These are phyloP conservation scores for Penicillium psychrofluorescens DNA, from an alignment of 495 filamentous ascomycete species.

Conservation along the genomic window DNA sequence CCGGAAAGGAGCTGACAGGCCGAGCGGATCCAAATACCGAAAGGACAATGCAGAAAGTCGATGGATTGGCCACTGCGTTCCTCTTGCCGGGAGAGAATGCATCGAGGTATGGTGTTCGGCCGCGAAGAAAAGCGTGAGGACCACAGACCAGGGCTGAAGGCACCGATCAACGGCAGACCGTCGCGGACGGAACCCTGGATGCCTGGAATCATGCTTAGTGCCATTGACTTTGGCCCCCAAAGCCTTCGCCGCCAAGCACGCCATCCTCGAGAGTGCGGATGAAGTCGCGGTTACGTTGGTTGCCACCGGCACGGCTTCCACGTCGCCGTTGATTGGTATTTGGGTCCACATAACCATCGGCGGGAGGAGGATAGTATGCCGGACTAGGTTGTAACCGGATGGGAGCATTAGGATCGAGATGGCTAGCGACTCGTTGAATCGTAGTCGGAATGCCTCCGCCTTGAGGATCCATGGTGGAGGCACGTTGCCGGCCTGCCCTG, in stretches of 20 bases:
- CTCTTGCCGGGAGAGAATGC: no score
- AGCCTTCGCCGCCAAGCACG: conserved; percentile 83
- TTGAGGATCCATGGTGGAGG: conserved; percentile 92
- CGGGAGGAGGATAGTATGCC: conserved; percentile 95
- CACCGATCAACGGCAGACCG: no score
- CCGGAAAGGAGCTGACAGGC: no score
- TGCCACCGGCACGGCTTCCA: conserved; percentile 62
- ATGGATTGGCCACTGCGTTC: no score
- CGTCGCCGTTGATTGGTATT: conserved; percentile 63
- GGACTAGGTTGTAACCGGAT: conserved; percentile 94
- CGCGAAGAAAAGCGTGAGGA: no score
- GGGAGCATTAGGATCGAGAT: conserved; percentile 90
- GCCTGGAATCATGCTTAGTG: conserved; percentile 31
- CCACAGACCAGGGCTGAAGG: no score
- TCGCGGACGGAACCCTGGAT: neutral
- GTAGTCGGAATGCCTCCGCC: conserved; percentile 84
- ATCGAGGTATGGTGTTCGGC: no score
- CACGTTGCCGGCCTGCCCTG: conserved; percentile 76
- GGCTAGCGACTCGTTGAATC: conserved; percentile 93
- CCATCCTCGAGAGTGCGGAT: conserved; percentile 91
- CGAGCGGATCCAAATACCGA: no score
- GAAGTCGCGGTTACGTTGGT: conserved; percentile 72
- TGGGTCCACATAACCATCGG: conserved; percentile 68
- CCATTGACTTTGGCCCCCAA: conserved; percentile 58
- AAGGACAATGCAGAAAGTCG: no score